These are phyloP conservation scores for Withania somnifera DNA, from an alignment of 305 asterid genomes.

Conservation along the genomic window DNA sequence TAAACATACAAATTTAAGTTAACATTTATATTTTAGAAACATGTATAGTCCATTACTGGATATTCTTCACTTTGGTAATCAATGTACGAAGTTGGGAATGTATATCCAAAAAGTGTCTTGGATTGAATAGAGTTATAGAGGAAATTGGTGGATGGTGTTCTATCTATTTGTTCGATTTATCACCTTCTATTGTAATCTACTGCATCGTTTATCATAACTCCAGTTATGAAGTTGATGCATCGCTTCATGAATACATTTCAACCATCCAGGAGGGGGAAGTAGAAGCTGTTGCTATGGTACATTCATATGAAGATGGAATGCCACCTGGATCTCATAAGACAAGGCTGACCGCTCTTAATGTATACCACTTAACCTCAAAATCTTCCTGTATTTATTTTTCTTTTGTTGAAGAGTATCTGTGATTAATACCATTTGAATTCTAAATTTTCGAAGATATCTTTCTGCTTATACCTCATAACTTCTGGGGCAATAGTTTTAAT, in stretches of 20 bases:
- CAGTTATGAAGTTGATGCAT: neutral
- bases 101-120: too few species aligned
- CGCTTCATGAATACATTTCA: neutral
- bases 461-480: neutral
- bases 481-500: neutral
- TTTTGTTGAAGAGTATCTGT: neutral
- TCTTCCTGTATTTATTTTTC: neutral
- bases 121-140: neutral
- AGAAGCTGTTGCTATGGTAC: slow-evolving; percentile 75
- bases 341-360: slow-evolving; percentile 83
- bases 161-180: neutral
- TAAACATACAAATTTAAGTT: neutral
- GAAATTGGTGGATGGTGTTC: too few species aligned
- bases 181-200: neutral
- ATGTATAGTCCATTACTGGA: neutral
- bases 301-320: slow-evolving; percentile 81
- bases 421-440: neutral
- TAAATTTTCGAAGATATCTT: neutral
- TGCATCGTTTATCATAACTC: neutral
- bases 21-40: neutral
- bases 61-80: neutral
- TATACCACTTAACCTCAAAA: slow-evolving; percentile 22
- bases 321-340: slow-evolving; percentile 84
- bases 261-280: slow-evolving; percentile 80
- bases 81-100: neutral